A percentile compares a stretch with the other conserved stretches of the same genome.
Conservation (phyloP, 768 basidiomycete species). For the Guyanaporus albipodus region DNA sequence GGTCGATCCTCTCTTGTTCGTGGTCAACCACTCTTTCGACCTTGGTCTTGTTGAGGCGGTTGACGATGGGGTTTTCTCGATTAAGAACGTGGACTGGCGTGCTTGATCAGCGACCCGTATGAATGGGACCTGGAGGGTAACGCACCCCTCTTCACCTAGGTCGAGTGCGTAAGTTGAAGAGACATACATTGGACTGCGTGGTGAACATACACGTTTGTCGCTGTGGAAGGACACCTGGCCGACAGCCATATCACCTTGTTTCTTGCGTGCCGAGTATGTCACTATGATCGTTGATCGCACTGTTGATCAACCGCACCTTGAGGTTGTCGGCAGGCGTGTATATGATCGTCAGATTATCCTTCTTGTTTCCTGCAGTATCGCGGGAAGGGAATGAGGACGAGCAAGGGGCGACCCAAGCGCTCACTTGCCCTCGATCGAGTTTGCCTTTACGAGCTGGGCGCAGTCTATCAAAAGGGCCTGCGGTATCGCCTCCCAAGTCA, state of each 20-base stretch:
- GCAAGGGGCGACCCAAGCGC: background rate
- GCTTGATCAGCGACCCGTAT: background rate
- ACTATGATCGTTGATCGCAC: background rate
- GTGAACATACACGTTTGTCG: constrained; percentile 66
- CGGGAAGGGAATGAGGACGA: background rate
- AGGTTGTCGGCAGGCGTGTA: constrained; percentile 92
- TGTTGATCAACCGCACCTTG: constrained; percentile 51
- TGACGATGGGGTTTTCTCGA: constrained; percentile 86
- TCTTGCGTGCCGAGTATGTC: constrained; percentile 42
- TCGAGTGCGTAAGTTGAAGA: background rate
- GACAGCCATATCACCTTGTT: constrained; percentile 97
- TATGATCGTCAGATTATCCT: constrained; percentile 88
- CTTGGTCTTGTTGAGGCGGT: constrained; percentile 93
- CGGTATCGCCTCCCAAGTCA: constrained; percentile 88
- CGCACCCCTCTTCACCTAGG: constrained; percentile 75
- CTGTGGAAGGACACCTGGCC: constrained; percentile 95
- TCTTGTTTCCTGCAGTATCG: constrained; percentile 77
- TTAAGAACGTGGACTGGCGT: constrained; percentile 65
- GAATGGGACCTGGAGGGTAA: background rate
- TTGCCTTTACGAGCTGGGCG: constrained; percentile 95
- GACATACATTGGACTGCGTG: background rate
- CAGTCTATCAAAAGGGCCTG: constrained; percentile 74
- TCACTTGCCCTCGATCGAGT: constrained; percentile 80
- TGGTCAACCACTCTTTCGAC: constrained; percentile 82
- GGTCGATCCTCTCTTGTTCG: constrained; percentile 80